Evolutionary conservation across 2,329 filamentous ascomycete species (phyloP).

Genomic region (Fusarium haematococcum): DNA sequence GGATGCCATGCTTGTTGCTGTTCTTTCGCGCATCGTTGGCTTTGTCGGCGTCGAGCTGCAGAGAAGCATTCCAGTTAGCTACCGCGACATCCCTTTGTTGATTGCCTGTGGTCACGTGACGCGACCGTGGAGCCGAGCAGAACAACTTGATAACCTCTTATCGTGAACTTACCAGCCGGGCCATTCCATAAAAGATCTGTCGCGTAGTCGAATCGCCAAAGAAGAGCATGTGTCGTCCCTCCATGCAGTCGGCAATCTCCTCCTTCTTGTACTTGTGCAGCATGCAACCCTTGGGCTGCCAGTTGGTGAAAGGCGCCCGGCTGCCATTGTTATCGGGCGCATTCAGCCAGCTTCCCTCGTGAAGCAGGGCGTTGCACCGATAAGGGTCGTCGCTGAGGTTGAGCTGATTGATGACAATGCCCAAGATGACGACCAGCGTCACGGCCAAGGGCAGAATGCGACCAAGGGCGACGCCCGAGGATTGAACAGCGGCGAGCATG

Average conservation of each 20-base stretch:
- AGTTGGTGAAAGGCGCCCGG: conserved; percentile 56
- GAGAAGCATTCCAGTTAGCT: conserved; percentile 6
- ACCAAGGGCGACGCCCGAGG: conserved; percentile 27
- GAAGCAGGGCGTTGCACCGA: conserved; percentile 64
- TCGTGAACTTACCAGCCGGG: conserved; percentile 41
- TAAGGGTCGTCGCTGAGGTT: conserved; percentile 56
- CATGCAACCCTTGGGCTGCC: conserved; percentile 71
- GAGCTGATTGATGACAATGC: conserved; percentile 31
- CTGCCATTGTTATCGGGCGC: conserved; percentile 46
- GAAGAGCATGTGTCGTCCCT: conserved; percentile 64
- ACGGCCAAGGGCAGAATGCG: conserved; percentile 31
- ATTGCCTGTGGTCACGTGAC: neutral
- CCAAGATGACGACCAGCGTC: conserved; percentile 40
- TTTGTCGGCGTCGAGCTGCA: conserved; percentile 36
- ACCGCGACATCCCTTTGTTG: neutral
- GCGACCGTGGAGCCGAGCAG: neutral
- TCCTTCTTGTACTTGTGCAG: conserved; percentile 65
- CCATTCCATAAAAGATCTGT: conserved; percentile 68
- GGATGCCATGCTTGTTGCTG: conserved; percentile 34
- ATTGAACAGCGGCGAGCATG: conserved; percentile 24
- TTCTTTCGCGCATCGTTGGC: conserved; percentile 20
- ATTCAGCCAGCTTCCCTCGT: conserved; percentile 62
- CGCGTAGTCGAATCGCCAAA: conserved; percentile 70
- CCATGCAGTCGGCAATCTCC: conserved; percentile 65
- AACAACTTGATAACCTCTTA: neutral